Percentiles rank a stretch among this genome's conserved stretches.
Evolutionary conservation across 75 land plant genomes (phyloP).

Genomic region (Azolla pinnata): DNA sequence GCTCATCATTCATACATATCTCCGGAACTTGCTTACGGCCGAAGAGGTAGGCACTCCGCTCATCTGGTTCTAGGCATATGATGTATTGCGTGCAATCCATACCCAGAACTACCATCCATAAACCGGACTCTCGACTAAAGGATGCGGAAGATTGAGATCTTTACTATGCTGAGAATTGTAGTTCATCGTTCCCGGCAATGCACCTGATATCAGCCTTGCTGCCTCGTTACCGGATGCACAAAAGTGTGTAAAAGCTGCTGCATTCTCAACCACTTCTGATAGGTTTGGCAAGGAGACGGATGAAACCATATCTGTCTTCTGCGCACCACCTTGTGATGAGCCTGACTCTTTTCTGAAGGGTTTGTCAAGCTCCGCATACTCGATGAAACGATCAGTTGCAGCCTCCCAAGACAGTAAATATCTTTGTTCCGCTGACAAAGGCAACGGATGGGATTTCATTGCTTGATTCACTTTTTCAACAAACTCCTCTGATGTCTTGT

Average conservation of each 20-base stretch:
- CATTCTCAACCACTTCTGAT: conserved; percentile 49
- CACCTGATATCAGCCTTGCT: conserved; percentile 65
- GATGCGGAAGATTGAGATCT: conserved; percentile 64
- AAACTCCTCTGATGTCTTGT: conserved; percentile 84
- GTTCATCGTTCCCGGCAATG: conserved; percentile 59
- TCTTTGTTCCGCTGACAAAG: conserved; percentile 73
- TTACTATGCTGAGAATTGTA: conserved; percentile 55
- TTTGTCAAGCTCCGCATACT: conserved; percentile 66
- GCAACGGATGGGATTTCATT: conserved; percentile 63
- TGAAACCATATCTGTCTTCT: conserved; percentile 17
- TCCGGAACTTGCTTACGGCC: too few species aligned
- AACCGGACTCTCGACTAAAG: conserved; percentile 54
- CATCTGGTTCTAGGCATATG: too few species aligned
- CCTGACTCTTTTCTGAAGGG: conserved; percentile 22
- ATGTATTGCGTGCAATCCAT: too few species aligned
- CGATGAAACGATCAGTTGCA: conserved; percentile 83
- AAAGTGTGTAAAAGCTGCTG: conserved; percentile 72
- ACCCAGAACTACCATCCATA: conserved; percentile 94
- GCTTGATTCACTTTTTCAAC: conserved; percentile 83
- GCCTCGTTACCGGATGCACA: conserved; percentile 74
- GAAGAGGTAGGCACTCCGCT: too few species aligned
- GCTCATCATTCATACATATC: too few species aligned
- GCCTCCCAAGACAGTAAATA: conserved; percentile 90
- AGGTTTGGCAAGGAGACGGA: conserved; percentile 61
- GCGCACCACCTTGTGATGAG: background rate